A percentile compares a stretch with the other conserved stretches of the same genome.
phyloP scores from a whole-genome alignment of 2,329 filamentous ascomycete species.

The Fusarium marasasianum region DNA sequence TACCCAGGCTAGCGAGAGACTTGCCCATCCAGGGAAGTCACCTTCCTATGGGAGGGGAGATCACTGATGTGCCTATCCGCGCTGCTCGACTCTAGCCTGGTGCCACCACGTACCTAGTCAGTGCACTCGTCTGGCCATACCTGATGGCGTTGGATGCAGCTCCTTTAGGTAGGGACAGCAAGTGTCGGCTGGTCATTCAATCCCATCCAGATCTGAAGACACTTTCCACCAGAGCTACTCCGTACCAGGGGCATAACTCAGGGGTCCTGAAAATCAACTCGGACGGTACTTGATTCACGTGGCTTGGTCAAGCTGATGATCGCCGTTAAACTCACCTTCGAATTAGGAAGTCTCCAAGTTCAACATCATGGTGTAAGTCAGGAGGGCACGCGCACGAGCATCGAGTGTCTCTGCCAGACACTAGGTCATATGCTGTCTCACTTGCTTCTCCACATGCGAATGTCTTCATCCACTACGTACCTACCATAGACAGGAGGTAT shows the following conservation, averaged over 20 bases:
- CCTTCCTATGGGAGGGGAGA: constrained; percentile 17
- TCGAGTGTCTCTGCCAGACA: background rate
- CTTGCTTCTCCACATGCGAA: constrained; percentile 13
- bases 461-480: constrained; percentile 9
- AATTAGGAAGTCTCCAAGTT: background rate
- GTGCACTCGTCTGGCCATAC: constrained; percentile 17
- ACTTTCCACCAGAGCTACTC: constrained; percentile 8
- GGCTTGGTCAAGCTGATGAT: constrained; percentile 32
- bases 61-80: constrained; percentile 28
- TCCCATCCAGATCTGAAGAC: constrained; percentile 5
- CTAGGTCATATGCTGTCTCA: constrained; percentile 19
- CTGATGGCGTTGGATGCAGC: constrained; percentile 30
- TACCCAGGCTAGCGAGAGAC: constrained; percentile 2
- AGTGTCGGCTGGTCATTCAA: constrained; percentile 11
- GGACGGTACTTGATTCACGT: constrained; percentile 40
- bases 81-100: constrained; percentile 17
- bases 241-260: constrained; percentile 24
- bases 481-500: constrained; percentile 8
- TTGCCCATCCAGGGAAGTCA: constrained; percentile 13
- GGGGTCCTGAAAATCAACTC: constrained; percentile 27
- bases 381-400: constrained; percentile 5
- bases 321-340: background rate
- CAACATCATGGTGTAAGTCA: constrained; percentile 3
- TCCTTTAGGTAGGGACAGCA: constrained; percentile 5
- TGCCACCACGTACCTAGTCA: constrained; percentile 30